Evolutionary conservation across 306 rosid genomes (phyloP).

Genomic region (Potentilla sterilis): DNA sequence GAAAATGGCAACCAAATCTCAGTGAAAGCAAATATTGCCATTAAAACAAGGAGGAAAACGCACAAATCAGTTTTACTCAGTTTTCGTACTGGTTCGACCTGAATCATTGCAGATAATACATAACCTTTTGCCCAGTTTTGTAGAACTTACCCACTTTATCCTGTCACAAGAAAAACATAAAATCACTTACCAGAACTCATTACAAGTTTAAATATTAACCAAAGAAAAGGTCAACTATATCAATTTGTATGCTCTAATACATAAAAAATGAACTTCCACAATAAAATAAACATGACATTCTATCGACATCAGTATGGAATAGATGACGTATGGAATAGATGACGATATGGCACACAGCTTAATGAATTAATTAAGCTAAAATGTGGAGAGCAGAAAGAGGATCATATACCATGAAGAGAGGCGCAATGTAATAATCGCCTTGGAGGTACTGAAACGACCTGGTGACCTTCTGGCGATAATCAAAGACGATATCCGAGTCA

Average conservation of each 20-base stretch:
- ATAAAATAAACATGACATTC: too few species aligned
- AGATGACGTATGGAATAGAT: too few species aligned
- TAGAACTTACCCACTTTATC: conserved; percentile 95
- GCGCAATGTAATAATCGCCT: conserved; percentile 94
- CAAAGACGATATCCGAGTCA: conserved; percentile 95
- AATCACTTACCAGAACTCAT: conserved; percentile 1
- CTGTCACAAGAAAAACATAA: conserved; percentile 45
- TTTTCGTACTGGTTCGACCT: conserved; percentile 38
- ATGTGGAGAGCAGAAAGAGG: too few species aligned
- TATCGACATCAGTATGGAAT: too few species aligned
- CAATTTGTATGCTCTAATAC: not conserved
- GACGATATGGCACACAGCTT: too few species aligned
- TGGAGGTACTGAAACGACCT: conserved; percentile 77
- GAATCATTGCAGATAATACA: conserved; percentile 29
- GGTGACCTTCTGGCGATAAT: conserved; percentile 89
- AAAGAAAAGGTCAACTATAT: not conserved
- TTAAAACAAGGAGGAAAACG: conserved; percentile 15
- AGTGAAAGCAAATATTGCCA: conserved; percentile 10
- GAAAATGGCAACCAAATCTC: not conserved
- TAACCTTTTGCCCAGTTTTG: conserved; percentile 29
- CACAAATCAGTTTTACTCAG: conserved; percentile 33
- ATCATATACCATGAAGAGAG: conserved; percentile 72
- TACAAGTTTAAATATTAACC: not conserved
- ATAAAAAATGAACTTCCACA: not conserved
- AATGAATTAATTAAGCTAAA: too few species aligned